phyloP scores from a whole-genome alignment of 2,329 filamentous ascomycete genomes.

The Cordyceps cateniannulata region DNA sequence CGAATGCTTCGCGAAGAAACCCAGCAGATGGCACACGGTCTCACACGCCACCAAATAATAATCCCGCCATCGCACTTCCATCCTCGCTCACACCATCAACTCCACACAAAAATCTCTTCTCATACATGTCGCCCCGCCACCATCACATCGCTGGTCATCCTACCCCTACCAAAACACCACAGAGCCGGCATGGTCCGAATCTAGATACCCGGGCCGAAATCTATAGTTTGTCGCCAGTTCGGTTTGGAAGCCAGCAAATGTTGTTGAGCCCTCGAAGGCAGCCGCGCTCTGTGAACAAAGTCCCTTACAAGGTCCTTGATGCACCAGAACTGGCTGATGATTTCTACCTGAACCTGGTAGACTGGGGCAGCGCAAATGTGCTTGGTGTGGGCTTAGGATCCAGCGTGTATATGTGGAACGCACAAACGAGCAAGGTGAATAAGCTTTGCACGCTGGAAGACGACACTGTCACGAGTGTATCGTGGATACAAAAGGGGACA shows the following conservation, averaged over 20 bases:
- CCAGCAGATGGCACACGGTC: slow-evolving; percentile 62
- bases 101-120: slow-evolving; percentile 95
- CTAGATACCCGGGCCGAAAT: slow-evolving; percentile 86
- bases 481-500: slow-evolving; percentile 96
- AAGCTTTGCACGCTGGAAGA: slow-evolving; percentile 90
- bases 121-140: slow-evolving; percentile 73
- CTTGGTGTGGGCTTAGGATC: slow-evolving; percentile 87
- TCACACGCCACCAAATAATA: slow-evolving; percentile 71
- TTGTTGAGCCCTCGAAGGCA: slow-evolving; percentile 84
- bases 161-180: slow-evolving; percentile 83
- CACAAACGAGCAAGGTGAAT: slow-evolving; percentile 80
- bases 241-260: slow-evolving; percentile 88
- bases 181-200: slow-evolving; percentile 80
- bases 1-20: slow-evolving; percentile 45
- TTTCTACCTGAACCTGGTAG: slow-evolving; percentile 94
- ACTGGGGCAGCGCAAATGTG: slow-evolving; percentile 95
- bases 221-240: slow-evolving; percentile 91
- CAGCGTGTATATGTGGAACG: slow-evolving; percentile 98
- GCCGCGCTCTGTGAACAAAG: slow-evolving; percentile 85
- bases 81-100: slow-evolving; percentile 83
- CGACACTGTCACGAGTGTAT: slow-evolving; percentile 93
- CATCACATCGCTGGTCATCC: slow-evolving; percentile 71
- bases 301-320: slow-evolving; percentile 95
- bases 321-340: slow-evolving; percentile 94
- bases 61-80: slow-evolving; percentile 55